Base-by-base conservation (phyloP, 1,284 basidiomycete species). In the Leccinum fallax region DNA sequence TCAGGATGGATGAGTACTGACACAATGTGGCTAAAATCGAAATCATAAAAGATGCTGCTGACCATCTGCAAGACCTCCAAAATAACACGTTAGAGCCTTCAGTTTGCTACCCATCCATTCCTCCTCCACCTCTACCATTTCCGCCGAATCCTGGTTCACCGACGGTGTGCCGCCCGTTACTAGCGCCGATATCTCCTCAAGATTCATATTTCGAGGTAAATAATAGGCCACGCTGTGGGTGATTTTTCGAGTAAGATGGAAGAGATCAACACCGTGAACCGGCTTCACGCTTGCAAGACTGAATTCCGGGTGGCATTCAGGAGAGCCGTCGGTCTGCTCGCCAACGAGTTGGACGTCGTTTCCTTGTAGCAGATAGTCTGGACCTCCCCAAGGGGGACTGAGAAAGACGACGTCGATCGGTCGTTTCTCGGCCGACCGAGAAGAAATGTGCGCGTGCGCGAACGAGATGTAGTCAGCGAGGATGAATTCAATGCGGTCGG, bases 331-430 rank as follows among this genome's bases (percentile, higher is more conserved):
- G 40, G 48, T 61, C 46, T 69, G 71, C 55, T 49, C 63, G 11
- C 67, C 52, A 13, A 73, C 67, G 9, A 53, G 24, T n/a, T 61
- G 62, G 21, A 21, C 46, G 28, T 58, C 66, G 21, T 64, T 60
- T 55, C 53, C 49, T 13, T 78, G 81, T 11, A 78, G 74, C 52
- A 92, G 78, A 69, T 94, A 94, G 3, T 83, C 82, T 4, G 90
- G 90, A 26, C 93, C 92, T 67, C 95, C 95, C 94, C 94, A 97
- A 0, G 95, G 95, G 1, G 95, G 95, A 64, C 92, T 95, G 43
- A 97, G 84, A 73, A 98, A 98, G 13, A 97, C 86, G 9, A 92
- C 89, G 70, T 97, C 94, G 60, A 96, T 88, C 60, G 81, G 84
- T 26, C 83, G 74, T 28, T 65, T 64, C 26, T 62, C 55, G 13